phyloP scores from a whole-genome alignment of 441 rosid genomes.

The Eutrema salsugineum region DNA sequence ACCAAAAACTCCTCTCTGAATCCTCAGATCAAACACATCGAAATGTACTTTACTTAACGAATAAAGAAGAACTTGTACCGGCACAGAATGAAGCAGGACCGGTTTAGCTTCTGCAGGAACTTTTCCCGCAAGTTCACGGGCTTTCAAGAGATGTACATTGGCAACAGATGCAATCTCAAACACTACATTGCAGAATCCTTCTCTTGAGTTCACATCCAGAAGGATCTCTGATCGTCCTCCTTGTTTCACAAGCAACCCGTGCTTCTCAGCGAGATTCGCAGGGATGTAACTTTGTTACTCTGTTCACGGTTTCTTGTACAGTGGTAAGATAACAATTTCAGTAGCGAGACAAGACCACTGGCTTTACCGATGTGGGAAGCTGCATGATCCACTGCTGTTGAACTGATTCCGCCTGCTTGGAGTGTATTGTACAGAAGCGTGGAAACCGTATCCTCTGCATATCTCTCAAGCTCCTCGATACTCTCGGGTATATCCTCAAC shows the following conservation, averaged over 20 bases:
- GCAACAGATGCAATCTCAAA: no score
- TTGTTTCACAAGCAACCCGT: slow-evolving; percentile 61
- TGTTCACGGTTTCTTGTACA: slow-evolving; percentile 62
- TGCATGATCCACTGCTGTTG: slow-evolving; percentile 72
- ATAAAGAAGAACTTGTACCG: slow-evolving; percentile 71
- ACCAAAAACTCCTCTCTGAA: slow-evolving; percentile 73
- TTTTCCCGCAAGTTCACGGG: no score
- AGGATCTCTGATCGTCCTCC: no score
- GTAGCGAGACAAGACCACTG: slow-evolving; percentile 80
- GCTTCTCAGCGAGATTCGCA: slow-evolving; percentile 57
- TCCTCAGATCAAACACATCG: slow-evolving; percentile 74
- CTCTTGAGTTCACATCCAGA: no score
- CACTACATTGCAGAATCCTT: no score
- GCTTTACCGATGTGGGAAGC: slow-evolving; percentile 91
- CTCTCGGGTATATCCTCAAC: slow-evolving; percentile 57
- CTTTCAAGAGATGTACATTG: no score
- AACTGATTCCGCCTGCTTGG: slow-evolving; percentile 68
- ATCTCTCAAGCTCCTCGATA: slow-evolving; percentile 67
- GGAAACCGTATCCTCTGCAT: slow-evolving; percentile 73
- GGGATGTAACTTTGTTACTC: slow-evolving; percentile 70
- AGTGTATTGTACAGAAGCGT: slow-evolving; percentile 73
- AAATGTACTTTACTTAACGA: slow-evolving; percentile 57
- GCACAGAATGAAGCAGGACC: no score
- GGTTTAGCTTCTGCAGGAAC: no score
- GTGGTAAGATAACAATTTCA: slow-evolving; percentile 72